Conservation (phyloP, 2,329 filamentous ascomycete genomes). For the Didymella glomerata region DNA sequence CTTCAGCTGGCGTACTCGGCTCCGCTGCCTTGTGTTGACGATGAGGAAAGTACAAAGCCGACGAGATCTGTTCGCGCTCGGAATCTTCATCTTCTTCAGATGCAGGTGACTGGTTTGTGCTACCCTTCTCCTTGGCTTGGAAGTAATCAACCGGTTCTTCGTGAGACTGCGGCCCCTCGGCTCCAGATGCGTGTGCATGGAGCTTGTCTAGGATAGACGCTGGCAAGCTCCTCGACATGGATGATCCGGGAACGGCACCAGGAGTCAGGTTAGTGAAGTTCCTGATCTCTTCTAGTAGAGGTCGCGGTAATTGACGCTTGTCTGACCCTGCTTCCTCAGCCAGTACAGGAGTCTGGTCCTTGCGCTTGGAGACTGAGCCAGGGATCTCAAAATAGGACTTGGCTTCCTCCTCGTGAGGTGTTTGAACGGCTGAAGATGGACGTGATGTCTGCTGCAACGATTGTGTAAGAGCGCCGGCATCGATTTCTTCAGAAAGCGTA, state of each 20-base stretch:
- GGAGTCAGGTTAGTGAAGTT: conserved; percentile 63
- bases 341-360: conserved; percentile 11
- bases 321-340: conserved; percentile 15
- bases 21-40: conserved; percentile 62
- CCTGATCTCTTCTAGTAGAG: conserved; percentile 65
- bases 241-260: conserved; percentile 55
- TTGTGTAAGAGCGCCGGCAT: conserved; percentile 28
- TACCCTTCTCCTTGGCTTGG: conserved; percentile 30
- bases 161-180: conserved; percentile 28
- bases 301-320: conserved; percentile 54
- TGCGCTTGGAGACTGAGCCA: conserved; percentile 16
- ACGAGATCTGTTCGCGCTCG: conserved; percentile 86
- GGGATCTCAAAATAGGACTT: conserved; percentile 44
- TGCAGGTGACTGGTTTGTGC: conserved; percentile 35
- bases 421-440: conserved; percentile 39
- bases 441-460: conserved; percentile 31
- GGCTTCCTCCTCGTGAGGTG: conserved; percentile 26
- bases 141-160: conserved; percentile 44
- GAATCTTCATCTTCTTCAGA: conserved; percentile 68
- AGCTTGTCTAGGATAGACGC: conserved; percentile 48
- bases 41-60: conserved; percentile 82
- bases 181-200: conserved; percentile 32
- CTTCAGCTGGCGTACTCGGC: conserved; percentile 37
- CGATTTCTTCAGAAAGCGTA: conserved; percentile 38
- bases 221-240: conserved; percentile 62